These are phyloP conservation scores for Solanum hybrid DNA, from an alignment of 305 asterid species.

Conservation along the genomic window DNA sequence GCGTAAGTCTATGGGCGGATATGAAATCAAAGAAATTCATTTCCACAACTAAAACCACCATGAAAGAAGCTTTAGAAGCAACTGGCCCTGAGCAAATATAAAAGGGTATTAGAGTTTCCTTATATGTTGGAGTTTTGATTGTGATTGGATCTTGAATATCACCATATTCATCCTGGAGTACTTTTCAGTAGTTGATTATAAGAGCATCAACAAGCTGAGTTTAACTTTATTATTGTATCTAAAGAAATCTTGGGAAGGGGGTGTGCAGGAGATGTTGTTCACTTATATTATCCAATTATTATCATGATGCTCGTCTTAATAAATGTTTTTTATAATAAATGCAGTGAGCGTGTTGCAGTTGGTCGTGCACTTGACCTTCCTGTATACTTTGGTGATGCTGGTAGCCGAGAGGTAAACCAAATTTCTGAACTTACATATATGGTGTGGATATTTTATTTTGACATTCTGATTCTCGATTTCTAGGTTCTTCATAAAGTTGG, in stretches of 20 bases:
- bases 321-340: constrained; percentile 2
- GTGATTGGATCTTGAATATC: neutral
- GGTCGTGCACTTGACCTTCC: constrained; percentile 99
- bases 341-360: constrained; percentile 88
- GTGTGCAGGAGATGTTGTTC: neutral
- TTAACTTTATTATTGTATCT: neutral
- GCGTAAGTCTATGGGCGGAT: neutral
- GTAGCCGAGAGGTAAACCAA: constrained; percentile 86
- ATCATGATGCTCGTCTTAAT: neutral
- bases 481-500: constrained; percentile 98
- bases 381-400: constrained; percentile 99
- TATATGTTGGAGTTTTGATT: neutral
- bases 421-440: neutral
- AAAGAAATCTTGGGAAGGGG: neutral
- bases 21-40: neutral
- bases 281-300: neutral
- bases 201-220: neutral
- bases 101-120: neutral
- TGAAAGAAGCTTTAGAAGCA: neutral
- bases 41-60: neutral
- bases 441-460: neutral
- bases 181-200: neutral
- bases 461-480: constrained; percentile 4
- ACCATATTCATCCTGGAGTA: neutral
- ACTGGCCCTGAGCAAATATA: neutral